Conservation (phyloP, 768 basidiomycete species). For the Lactarius tabidus region DNA sequence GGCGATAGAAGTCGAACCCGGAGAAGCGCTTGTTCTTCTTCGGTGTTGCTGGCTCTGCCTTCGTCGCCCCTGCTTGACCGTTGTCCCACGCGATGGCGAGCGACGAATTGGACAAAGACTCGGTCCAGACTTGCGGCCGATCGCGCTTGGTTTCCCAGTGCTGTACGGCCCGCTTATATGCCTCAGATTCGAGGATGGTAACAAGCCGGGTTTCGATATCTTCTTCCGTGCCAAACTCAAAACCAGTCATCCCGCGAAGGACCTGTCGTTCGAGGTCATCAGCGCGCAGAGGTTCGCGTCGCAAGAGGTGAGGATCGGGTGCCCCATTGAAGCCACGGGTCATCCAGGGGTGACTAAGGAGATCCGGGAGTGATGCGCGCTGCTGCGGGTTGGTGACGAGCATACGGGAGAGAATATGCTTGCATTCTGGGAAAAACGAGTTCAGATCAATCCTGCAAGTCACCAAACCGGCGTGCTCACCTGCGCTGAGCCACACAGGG, state of each 20-base stretch:
- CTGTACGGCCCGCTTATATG: slow-evolving; percentile 67
- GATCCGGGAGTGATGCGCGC: slow-evolving; percentile 80
- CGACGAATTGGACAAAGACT: slow-evolving; percentile 62
- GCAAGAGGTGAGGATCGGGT: slow-evolving; percentile 80
- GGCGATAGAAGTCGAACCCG: slow-evolving; percentile 90
- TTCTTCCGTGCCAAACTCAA: slow-evolving; percentile 89
- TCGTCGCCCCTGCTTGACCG: slow-evolving; percentile 25
- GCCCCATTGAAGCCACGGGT: slow-evolving; percentile 76
- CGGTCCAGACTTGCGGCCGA: slow-evolving; percentile 43
- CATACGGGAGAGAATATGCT: slow-evolving; percentile 89
- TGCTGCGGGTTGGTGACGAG: slow-evolving; percentile 88
- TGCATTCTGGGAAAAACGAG: slow-evolving; percentile 68
- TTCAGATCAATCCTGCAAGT: not conserved
- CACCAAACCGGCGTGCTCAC: slow-evolving; percentile 42
- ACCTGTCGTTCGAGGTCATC: slow-evolving; percentile 88
- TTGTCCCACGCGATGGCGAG: slow-evolving; percentile 60
- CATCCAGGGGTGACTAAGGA: slow-evolving; percentile 92
- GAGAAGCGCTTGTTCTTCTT: slow-evolving; percentile 86
- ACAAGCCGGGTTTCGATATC: slow-evolving; percentile 76
- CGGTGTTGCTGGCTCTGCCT: slow-evolving; percentile 24
- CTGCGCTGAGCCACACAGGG: slow-evolving; percentile 92
- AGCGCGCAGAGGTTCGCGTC: slow-evolving; percentile 81
- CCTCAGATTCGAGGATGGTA: slow-evolving; percentile 71
- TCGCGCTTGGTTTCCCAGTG: slow-evolving; percentile 72
- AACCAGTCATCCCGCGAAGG: slow-evolving; percentile 88